Evolutionary conservation across 805 yeast genomes (phyloP).

Genomic region (Saccharomycopsis fodiens): DNA sequence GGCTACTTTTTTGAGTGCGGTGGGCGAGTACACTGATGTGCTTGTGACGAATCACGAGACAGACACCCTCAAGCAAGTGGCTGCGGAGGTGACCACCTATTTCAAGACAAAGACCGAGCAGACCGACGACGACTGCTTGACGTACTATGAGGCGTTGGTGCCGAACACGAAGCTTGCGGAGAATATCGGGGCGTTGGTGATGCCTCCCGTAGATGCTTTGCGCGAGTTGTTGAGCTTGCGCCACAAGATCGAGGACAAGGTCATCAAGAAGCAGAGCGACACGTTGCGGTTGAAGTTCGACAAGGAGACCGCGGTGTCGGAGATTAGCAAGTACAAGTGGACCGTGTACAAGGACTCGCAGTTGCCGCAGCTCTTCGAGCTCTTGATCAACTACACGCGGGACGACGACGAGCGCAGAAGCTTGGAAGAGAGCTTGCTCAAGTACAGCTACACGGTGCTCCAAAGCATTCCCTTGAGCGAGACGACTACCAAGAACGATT

Average conservation of each 20-base stretch:
- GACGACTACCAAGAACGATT: conserved; percentile 27
- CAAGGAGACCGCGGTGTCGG: conserved; percentile 34
- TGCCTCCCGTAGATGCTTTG: conserved; percentile 39
- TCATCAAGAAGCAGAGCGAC: conserved; percentile 34
- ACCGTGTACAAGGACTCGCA: conserved; percentile 41
- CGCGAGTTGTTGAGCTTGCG: conserved; percentile 35
- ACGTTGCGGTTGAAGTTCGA: conserved; percentile 45
- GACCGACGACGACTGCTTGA: conserved; percentile 33
- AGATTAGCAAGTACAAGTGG: conserved; percentile 31
- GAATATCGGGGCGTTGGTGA: conserved; percentile 39
- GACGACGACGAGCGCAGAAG: conserved; percentile 54
- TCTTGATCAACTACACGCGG: conserved; percentile 48
- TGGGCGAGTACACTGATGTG: conserved; percentile 37
- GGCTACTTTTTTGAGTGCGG: conserved; percentile 38
- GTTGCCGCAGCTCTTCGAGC: conserved; percentile 46
- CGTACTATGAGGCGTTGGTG: conserved; percentile 40
- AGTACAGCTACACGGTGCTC: conserved; percentile 48
- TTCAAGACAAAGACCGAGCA: conserved; percentile 28
- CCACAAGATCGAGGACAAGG: conserved; percentile 33
- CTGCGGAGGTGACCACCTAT: conserved; percentile 40
- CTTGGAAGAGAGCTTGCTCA: conserved; percentile 53
- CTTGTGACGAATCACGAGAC: conserved; percentile 34
- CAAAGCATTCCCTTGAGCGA: conserved; percentile 39
- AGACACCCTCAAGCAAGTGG: conserved; percentile 34
- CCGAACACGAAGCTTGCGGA: conserved; percentile 55